phyloP scores from a whole-genome alignment of 768 basidiomycete genomes.

The Plicaturopsis crispa region DNA sequence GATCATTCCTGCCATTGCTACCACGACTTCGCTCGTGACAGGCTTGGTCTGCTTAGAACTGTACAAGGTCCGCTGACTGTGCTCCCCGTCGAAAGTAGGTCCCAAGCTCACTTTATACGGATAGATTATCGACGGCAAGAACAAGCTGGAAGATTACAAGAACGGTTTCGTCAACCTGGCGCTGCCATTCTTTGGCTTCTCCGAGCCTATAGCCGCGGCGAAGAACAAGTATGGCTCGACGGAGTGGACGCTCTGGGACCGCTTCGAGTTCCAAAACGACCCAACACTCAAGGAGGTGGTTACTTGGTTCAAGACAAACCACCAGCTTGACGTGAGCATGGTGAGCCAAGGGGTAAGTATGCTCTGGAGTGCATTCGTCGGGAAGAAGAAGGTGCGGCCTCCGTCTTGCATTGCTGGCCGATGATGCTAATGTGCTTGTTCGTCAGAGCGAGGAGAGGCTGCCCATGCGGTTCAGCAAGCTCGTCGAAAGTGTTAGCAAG shows the following conservation, averaged over 20 bases:
- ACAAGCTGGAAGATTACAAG: constrained; percentile 90
- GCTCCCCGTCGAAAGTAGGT: neutral
- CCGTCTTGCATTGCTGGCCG: constrained; percentile 1
- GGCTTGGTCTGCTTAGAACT: constrained; percentile 94
- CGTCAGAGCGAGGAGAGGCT: constrained; percentile 81
- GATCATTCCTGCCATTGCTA: constrained; percentile 99
- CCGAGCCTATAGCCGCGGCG: constrained; percentile 85
- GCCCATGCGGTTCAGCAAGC: constrained; percentile 81
- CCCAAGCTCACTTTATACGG: neutral
- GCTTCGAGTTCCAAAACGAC: constrained; percentile 87
- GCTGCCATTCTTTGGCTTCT: constrained; percentile 98
- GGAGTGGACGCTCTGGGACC: constrained; percentile 98
- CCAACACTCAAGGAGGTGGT: constrained; percentile 84
- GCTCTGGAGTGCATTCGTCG: constrained; percentile 94
- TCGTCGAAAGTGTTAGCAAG: constrained; percentile 93
- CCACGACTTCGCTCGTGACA: constrained; percentile 93
- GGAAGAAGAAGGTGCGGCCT: constrained; percentile 78
- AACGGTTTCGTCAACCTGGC: constrained; percentile 98
- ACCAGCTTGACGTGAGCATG: constrained; percentile 89
- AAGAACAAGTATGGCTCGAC: constrained; percentile 84
- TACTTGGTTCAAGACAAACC: constrained; percentile 73
- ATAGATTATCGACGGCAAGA: constrained; percentile 93
- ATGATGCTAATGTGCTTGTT: constrained; percentile 5
- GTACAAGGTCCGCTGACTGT: constrained; percentile 67
- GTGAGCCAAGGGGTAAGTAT: constrained; percentile 96